Conservation (phyloP, 116 monocot genomes). For the Zostera marina region DNA sequence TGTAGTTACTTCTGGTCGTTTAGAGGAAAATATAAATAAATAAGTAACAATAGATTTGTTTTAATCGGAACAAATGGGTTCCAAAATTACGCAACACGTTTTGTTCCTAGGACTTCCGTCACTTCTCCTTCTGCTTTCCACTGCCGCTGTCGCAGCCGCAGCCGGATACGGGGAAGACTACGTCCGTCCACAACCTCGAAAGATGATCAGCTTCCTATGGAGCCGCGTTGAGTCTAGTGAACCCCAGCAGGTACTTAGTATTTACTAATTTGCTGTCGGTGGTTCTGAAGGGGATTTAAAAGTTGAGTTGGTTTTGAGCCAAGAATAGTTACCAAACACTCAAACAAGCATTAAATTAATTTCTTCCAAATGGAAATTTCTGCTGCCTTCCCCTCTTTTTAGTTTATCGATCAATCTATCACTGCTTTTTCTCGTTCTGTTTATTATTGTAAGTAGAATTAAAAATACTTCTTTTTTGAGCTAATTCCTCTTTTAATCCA, state of each 20-base stretch:
- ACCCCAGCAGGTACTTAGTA: slow-evolving; percentile 11
- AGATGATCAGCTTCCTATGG: slow-evolving; percentile 4
- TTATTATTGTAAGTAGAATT: too few relatives aligned
- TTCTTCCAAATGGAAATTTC: too few relatives aligned
- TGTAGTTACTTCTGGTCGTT: too few relatives aligned
- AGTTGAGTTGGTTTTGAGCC: background rate
- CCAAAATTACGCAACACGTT: background rate
- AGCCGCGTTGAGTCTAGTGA: slow-evolving; percentile 2
- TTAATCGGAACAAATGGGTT: too few relatives aligned
- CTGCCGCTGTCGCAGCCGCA: background rate
- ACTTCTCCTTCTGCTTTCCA: slow-evolving; percentile 2
- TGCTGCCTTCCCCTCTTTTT: too few relatives aligned
- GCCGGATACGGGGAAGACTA: slow-evolving; percentile 8
- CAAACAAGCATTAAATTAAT: background rate
- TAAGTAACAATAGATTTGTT: too few relatives aligned
- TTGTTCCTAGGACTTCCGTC: background rate
- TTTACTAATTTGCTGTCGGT: background rate
- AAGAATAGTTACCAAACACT: background rate
- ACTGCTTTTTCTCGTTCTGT: too few relatives aligned
- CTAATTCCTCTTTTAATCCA: too few relatives aligned
- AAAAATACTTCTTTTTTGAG: too few relatives aligned
- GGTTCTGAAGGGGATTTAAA: background rate
- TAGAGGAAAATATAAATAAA: too few relatives aligned
- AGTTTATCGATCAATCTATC: too few relatives aligned
- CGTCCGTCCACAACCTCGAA: slow-evolving; percentile 13